Percentiles rank a stretch among this genome's conserved stretches.
phyloP scores from a whole-genome alignment of 177 flowering plant genomes.

The Vitis hybrid region DNA sequence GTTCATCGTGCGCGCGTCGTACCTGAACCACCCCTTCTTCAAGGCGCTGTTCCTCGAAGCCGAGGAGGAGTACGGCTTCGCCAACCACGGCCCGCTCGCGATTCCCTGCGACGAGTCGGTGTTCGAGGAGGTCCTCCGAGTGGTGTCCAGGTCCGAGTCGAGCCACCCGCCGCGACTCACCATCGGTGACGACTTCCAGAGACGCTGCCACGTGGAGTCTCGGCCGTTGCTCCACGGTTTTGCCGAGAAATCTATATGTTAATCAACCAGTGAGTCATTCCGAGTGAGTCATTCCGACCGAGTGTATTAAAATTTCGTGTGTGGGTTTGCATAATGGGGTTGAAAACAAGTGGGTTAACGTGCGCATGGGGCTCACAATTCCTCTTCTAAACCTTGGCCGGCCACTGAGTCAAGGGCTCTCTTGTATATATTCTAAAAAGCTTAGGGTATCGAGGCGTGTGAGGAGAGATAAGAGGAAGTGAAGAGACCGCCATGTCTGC shows the following conservation, averaged over 20 bases:
- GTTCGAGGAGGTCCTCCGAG: slow-evolving; percentile 61
- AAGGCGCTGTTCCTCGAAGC: slow-evolving; percentile 51
- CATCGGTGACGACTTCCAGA: slow-evolving; percentile 36
- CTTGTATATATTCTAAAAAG: too few species aligned
- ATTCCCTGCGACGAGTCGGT: slow-evolving; percentile 76
- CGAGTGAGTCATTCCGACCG: too few species aligned
- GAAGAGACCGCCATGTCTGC: too few species aligned
- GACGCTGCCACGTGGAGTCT: slow-evolving; percentile 33
- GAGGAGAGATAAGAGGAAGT: too few species aligned
- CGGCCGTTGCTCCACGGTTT: neutral
- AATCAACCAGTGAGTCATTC: neutral
- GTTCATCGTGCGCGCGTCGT: slow-evolving; percentile 57
- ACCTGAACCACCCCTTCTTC: slow-evolving; percentile 84
- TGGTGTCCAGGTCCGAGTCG: slow-evolving; percentile 41
- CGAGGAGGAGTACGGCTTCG: slow-evolving; percentile 77
- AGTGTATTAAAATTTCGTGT: too few species aligned
- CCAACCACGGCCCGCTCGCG: slow-evolving; percentile 57
- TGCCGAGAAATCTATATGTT: slow-evolving; percentile 15
- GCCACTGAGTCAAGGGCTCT: too few species aligned
- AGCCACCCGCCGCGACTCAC: slow-evolving; percentile 17
- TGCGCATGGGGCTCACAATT: too few species aligned
- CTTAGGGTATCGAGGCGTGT: too few species aligned
- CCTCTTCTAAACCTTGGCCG: too few species aligned
- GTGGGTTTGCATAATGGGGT: too few species aligned
- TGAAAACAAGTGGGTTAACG: too few species aligned